Evolutionary conservation across 306 rosid genomes (phyloP).

Genomic region (Cucumis melo): DNA sequence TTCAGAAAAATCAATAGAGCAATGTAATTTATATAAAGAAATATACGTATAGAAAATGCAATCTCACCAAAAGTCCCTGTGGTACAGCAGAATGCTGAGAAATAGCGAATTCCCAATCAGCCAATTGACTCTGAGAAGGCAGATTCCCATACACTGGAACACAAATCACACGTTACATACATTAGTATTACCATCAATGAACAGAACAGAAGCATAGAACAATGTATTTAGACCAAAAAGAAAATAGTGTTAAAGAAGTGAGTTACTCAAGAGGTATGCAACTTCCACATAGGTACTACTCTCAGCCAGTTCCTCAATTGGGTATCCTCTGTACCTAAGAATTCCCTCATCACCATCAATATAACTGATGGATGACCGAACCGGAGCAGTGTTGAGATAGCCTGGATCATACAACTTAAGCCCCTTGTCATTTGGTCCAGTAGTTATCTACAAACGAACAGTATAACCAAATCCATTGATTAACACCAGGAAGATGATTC

Average conservation of each 20-base stretch:
- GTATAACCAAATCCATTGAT: not conserved
- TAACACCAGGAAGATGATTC: not conserved
- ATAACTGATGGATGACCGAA: conserved; percentile 60
- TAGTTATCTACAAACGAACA: conserved; percentile 33
- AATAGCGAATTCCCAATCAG: conserved; percentile 70
- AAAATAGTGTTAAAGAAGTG: not conserved
- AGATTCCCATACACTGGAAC: conserved; percentile 75
- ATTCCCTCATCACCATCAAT: conserved; percentile 88
- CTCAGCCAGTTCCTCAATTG: conserved; percentile 85
- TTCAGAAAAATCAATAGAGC: not conserved
- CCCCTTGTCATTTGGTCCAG: conserved; percentile 67
- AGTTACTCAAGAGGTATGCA: conserved; percentile 70
- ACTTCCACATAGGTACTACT: conserved; percentile 66
- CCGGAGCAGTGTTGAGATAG: conserved; percentile 82
- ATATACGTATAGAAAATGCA: not conserved
- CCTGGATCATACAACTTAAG: conserved; percentile 89
- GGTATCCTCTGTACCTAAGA: conserved; percentile 81
- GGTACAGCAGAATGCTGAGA: conserved; percentile 90
- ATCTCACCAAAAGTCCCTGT: conserved; percentile 70
- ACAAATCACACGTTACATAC: not conserved
- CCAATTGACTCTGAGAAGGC: conserved; percentile 61
- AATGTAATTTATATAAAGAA: not conserved
- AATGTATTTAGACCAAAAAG: not conserved
- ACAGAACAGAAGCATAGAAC: too few species aligned
- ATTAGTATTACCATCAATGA: too few species aligned